Conservation (phyloP, 176 grass and related monocot species). For the Leersia perrieri region DNA sequence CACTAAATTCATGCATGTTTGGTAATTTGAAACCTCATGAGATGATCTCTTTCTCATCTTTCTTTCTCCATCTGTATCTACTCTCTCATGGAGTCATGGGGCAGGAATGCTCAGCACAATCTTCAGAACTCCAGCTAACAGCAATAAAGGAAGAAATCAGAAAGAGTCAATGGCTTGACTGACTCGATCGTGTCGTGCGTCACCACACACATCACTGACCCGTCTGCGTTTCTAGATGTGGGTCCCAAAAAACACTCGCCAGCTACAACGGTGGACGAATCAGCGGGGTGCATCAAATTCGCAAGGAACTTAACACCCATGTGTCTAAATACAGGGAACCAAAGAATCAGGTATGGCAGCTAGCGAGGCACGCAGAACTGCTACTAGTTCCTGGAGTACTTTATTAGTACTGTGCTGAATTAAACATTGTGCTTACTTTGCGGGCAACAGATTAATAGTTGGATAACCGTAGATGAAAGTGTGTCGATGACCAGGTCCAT, state of each 20-base stretch:
- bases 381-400: not conserved
- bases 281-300: not conserved
- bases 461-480: not conserved
- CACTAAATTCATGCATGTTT: no score
- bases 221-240: slow-evolving; percentile 16
- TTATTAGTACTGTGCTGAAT: not conserved
- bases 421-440: not conserved
- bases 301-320: not conserved
- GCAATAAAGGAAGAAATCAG: not conserved
- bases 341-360: not conserved
- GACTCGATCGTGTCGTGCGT: not conserved
- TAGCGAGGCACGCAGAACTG: no score
- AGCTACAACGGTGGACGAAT: not conserved
- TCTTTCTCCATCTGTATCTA: no score
- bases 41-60: no score
- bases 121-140: not conserved
- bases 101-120: no score
- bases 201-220: slow-evolving; percentile 14
- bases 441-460: not conserved
- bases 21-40: no score
- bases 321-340: not conserved
- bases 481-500: not conserved
- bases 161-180: not conserved
- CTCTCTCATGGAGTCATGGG: no score
- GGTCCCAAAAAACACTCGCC: not conserved